A percentile compares a stretch with the other conserved stretches of the same genome.
Evolutionary conservation across 148 eudicot genomes (phyloP).

Genomic region (Fagopyrum tataricum): DNA sequence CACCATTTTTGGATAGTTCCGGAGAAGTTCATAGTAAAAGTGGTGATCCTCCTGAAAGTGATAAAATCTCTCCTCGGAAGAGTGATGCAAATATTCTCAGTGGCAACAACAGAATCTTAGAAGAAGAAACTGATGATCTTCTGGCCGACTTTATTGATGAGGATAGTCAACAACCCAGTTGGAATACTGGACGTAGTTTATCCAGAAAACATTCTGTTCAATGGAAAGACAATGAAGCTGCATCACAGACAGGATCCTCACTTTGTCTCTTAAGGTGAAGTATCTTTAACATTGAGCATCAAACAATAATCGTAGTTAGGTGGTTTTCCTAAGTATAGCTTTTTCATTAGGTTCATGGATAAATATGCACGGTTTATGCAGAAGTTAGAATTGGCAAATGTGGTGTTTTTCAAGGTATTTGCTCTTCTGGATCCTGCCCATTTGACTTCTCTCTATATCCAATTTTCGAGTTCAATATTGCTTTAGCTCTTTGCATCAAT

Average conservation of each 20-base stretch:
- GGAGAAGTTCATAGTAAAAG: conserved; percentile 21
- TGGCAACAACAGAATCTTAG: conserved; percentile 40
- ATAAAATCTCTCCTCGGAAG: conserved; percentile 20
- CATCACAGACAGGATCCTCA: conserved; percentile 86
- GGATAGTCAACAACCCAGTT: conserved; percentile 95
- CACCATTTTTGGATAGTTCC: conserved; percentile 38
- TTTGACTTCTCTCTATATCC: neutral
- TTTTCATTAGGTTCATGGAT: conserved; percentile 68
- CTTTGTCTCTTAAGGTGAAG: conserved; percentile 79
- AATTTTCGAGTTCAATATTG: neutral
- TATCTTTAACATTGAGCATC: conserved; percentile 8
- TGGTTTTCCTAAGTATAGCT: conserved; percentile 1
- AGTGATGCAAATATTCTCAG: conserved; percentile 33
- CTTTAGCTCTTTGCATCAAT: conserved; percentile 8
- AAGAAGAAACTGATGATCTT: conserved; percentile 98
- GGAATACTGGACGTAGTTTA: conserved; percentile 49
- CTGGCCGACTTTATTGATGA: conserved; percentile 97
- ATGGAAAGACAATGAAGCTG: conserved; percentile 55
- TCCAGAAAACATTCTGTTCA: conserved; percentile 37
- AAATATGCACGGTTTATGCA: conserved; percentile 98
- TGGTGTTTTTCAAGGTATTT: conserved; percentile 77
- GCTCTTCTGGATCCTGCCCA: neutral
- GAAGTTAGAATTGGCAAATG: conserved; percentile 74
- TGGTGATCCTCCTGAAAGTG: conserved; percentile 15
- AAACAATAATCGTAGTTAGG: neutral